A percentile compares a stretch with the other conserved stretches of the same genome.
phyloP scores from a whole-genome alignment of 225 moss, liverwort and hornwort genomes.

The Thuidium tamariscinum region DNA sequence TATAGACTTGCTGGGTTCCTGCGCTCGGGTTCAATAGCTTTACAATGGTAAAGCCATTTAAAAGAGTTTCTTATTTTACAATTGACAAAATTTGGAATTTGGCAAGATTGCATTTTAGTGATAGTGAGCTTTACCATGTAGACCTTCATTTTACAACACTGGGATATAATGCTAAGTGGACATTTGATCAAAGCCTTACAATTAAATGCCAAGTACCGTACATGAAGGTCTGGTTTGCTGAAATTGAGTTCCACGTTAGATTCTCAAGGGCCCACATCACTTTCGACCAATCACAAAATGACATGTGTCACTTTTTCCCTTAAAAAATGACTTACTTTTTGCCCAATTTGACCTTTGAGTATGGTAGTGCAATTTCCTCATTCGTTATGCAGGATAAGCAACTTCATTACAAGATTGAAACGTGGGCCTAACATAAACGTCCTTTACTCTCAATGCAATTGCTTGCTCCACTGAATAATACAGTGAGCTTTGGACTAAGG shows the following conservation, averaged over 20 bases:
- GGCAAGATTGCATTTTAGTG: not conserved
- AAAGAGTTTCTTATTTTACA: not conserved
- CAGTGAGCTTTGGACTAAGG: too few relatives aligned
- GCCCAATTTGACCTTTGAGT: too few relatives aligned
- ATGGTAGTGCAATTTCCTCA: not conserved
- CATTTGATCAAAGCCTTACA: not conserved
- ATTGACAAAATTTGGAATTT: not conserved
- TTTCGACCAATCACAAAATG: too few relatives aligned
- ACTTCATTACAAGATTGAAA: not conserved
- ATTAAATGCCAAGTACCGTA: not conserved
- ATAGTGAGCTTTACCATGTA: not conserved
- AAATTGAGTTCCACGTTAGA: too few relatives aligned
- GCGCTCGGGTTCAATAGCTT: not conserved
- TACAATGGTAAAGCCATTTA: not conserved
- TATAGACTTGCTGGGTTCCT: not conserved
- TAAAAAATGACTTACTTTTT: too few relatives aligned
- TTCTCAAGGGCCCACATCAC: too few relatives aligned
- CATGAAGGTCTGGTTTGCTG: too few relatives aligned
- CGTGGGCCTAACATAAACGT: too few relatives aligned
- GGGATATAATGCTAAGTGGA: not conserved
- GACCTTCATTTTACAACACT: not conserved
- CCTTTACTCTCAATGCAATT: too few relatives aligned
- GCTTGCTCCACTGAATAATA: too few relatives aligned
- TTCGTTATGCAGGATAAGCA: not conserved
- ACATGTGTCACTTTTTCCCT: too few relatives aligned